Percentiles rank a stretch among this genome's conserved stretches.
phyloP scores from a whole-genome alignment of 1,284 basidiomycete species.

The Apiotrichum brassicae region DNA sequence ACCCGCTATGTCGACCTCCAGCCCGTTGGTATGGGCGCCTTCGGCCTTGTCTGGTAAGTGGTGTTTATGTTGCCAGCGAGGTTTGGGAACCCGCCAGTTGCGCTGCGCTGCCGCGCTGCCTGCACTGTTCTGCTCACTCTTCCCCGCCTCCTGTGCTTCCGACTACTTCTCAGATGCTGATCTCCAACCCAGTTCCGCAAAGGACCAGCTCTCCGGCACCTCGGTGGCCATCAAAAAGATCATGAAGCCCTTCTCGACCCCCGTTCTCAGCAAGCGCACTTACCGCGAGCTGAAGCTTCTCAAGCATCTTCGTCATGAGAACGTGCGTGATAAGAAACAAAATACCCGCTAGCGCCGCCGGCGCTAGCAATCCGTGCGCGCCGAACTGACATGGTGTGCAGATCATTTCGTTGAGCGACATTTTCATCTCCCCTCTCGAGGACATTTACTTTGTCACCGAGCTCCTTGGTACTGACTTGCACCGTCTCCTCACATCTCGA shows the following conservation, averaged over 20 bases:
- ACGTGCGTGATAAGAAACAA: no score
- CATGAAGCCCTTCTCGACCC: slow-evolving; percentile 96
- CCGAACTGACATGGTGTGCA: slow-evolving; percentile 39
- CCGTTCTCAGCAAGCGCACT: slow-evolving; percentile 94
- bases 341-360: no score
- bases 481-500: slow-evolving; percentile 89
- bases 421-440: slow-evolving; percentile 97
- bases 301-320: slow-evolving; percentile 98
- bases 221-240: slow-evolving; percentile 99
- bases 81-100: neutral
- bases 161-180: no score
- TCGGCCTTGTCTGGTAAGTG: slow-evolving; percentile 86
- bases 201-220: slow-evolving; percentile 90
- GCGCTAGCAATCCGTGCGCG: neutral
- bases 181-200: slow-evolving; percentile 68
- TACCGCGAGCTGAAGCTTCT: slow-evolving; percentile 97
- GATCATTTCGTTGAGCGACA: slow-evolving; percentile 98
- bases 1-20: slow-evolving; percentile 99
- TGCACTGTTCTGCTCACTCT: no score
- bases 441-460: slow-evolving; percentile 99
- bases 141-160: no score
- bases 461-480: slow-evolving; percentile 93
- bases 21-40: slow-evolving; percentile 99
- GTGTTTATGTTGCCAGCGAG: neutral
- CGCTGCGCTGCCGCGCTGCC: no score